Evolutionary conservation across 805 yeast genomes (phyloP), one percentile per base, ranked within the genome.

Genomic region (Alloascoidea hylecoeti): DNA sequence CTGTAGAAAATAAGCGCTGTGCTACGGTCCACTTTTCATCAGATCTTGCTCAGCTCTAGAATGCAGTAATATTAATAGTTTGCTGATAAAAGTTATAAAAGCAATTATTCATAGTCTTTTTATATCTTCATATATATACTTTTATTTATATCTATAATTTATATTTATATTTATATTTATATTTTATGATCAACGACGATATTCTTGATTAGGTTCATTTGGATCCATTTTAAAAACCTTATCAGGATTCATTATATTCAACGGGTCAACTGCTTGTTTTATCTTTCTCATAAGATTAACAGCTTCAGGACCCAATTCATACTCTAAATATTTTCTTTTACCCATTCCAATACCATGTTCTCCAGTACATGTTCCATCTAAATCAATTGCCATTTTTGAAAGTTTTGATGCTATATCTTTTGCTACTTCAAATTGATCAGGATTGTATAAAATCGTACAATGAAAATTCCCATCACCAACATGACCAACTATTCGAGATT

Each of bases 291-390:
- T 83, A 28, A 76, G 52, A 48, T 72, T 74, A 17, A 83, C 66
- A 0, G 92, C 71, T 1, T 69, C 77, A 3, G 63, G 62, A 1
- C 92, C 94, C 17, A 83, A 56, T 53, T 83, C 95, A 40, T 61
- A 57, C 18, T 65, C 58, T 23, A 83, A 54, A 9, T 9, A n/a
- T n/a, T n/a, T 9, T n/a, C 30, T 58, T 50, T 83, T 83, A 28
- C 89, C 88, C 34, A 77, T 67, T 5, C 94, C 95, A 32, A 84
- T 72, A 12, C 94, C 95, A 51, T 83, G 94, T 50, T 83, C 94
- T 27, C 94, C 94, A 3, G 86, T 78, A 46, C 85, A 76, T 1
- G 95, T 83, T 1, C 94, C 94, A 38, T 82, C 94, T 30, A 75
- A 68, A 1, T 60, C 67, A 14, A 83, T 57, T 0, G 89, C 94